These are phyloP conservation scores for Raffaelea ambrosiae DNA, from an alignment of 2,329 filamentous ascomycete species.

Conservation along the genomic window DNA sequence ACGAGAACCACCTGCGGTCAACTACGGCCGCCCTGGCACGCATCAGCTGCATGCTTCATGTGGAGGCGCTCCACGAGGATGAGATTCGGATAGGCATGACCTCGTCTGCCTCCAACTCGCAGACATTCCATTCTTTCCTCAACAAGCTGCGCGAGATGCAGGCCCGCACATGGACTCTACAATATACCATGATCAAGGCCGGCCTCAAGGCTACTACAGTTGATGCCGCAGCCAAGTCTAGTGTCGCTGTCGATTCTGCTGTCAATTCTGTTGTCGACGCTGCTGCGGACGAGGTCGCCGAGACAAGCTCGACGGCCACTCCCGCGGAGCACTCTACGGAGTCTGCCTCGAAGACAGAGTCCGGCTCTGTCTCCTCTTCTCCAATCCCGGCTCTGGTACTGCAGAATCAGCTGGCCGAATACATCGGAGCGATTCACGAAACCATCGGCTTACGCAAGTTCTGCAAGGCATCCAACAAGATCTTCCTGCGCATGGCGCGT, in stretches of 20 bases:
- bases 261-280: too few species aligned
- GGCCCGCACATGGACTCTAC: conserved; percentile 77
- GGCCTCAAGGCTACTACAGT: conserved; percentile 38
- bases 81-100: conserved; percentile 67
- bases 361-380: too few species aligned
- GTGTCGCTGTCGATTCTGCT: too few species aligned
- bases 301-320: background rate
- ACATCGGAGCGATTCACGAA: conserved; percentile 73
- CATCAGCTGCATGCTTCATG: conserved; percentile 67
- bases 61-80: conserved; percentile 75
- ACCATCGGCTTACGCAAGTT: conserved; percentile 75
- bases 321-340: conserved; percentile 12
- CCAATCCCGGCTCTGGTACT: too few species aligned
- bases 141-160: conserved; percentile 79
- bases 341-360: background rate
- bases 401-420: conserved; percentile 50
- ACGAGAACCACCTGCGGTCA: conserved; percentile 66
- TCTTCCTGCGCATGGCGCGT: conserved; percentile 83
- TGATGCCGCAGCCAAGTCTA: too few species aligned
- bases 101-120: conserved; percentile 39
- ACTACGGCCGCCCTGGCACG: conserved; percentile 65
- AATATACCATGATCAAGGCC: conserved; percentile 73
- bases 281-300: too few species aligned
- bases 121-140: conserved; percentile 48
- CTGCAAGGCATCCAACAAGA: conserved; percentile 77